These are phyloP conservation scores for Podospora sp. DNA, from an alignment of 495 filamentous ascomycete genomes.

Conservation along the genomic window DNA sequence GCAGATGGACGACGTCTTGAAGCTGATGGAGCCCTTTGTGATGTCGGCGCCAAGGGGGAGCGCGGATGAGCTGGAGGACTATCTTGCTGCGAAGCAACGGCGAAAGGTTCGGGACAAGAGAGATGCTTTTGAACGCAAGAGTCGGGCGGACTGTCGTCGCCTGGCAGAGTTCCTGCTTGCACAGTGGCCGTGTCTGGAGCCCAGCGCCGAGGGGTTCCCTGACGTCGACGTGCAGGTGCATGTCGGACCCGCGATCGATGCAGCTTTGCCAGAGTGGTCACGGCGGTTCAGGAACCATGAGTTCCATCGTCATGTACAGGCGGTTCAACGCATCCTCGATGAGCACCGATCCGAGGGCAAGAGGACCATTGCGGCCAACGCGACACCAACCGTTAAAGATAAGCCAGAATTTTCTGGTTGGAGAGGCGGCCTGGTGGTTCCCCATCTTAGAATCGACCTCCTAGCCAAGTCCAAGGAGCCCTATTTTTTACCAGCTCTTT, in stretches of 20 bases:
- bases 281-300: slow-evolving; percentile 49
- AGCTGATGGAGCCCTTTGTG: slow-evolving; percentile 29
- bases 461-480: background rate
- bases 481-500: too few relatives aligned
- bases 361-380: background rate
- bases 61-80: slow-evolving; percentile 22
- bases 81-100: slow-evolving; percentile 28
- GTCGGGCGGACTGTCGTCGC: slow-evolving; percentile 29
- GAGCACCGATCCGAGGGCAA: slow-evolving; percentile 4
- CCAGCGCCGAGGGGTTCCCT: slow-evolving; percentile 20
- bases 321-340: slow-evolving; percentile 45
- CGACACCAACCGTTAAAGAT: background rate
- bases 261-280: slow-evolving; percentile 51
- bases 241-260: slow-evolving; percentile 37
- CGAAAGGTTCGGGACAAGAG: slow-evolving; percentile 25
- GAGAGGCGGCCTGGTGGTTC: background rate
- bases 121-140: slow-evolving; percentile 32
- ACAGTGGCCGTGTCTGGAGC: slow-evolving; percentile 42
- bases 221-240: slow-evolving; percentile 34
- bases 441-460: background rate
- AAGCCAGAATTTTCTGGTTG: background rate
- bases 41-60: slow-evolving; percentile 25
- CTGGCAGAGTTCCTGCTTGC: slow-evolving; percentile 32
- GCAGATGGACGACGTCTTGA: slow-evolving; percentile 31
- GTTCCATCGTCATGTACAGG: slow-evolving; percentile 44